Base-by-base conservation (phyloP, 768 basidiomycete species). In the Infundibulicybe gibba region DNA sequence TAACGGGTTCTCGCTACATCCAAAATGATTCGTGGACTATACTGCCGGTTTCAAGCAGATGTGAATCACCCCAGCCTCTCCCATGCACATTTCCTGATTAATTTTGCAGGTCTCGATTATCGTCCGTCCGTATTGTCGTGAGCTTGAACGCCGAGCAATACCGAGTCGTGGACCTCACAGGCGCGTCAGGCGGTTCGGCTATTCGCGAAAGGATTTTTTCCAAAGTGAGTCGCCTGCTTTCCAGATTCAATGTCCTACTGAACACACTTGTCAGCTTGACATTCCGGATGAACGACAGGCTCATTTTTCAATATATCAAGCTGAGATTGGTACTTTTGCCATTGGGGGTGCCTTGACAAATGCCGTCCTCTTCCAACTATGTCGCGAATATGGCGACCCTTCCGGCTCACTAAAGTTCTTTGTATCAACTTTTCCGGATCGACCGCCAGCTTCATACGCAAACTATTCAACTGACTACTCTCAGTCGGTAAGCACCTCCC, bases 321-420 rank as follows among this genome's bases (percentile, higher is more conserved):
- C 74, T 16, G 74, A 78, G 61, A 71, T 75, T 32, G 75, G 74
- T 11, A 65, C 68, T 1, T 72, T 63, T 50, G 71, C 69, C 2
- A 59, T 75, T 31, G 70, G 72, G 48, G 61, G 55, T 16, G 65
- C 74, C 5, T 57, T 78, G 41, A 65, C 63, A 42, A 69, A 78
- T 52, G 52, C 60, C 13, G 55, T 61, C 25, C 58, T 78, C 20
- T 74, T 69, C 50, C 57, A 65, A 32, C 54, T 74, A 11, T 78
- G 75, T 56, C 66, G 59, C 21, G 66, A 72, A 50, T 68, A 62
- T 38, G 75, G 76, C 5, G 73, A 75, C 49, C 61, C 73, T 11
- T 68, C 74, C 39, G 76, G 74, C 6, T 72, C 71, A 11, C 65
- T 78, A n/a, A 76, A 73, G 52, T 73, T 78, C 57, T 75, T 76